A percentile compares a stretch with the other conserved stretches of the same genome.
These are phyloP conservation scores for Neotropicomus parvogracilis DNA, from an alignment of 1,284 basidiomycete genomes.

Conservation along the genomic window DNA sequence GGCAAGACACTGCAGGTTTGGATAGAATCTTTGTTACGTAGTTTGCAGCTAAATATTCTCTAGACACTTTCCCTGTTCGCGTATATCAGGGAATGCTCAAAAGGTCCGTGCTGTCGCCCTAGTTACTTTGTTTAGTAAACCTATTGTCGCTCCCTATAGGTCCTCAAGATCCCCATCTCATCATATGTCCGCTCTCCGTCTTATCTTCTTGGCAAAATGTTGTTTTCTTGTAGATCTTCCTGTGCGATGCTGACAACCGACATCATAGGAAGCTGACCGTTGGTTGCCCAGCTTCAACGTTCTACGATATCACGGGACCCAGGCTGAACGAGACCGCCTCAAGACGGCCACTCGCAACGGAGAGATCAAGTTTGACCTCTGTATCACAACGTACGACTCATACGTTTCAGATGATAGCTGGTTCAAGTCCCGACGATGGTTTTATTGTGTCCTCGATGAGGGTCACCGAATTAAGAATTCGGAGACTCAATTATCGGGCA, in stretches of 20 bases:
- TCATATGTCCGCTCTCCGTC: constrained; percentile 62
- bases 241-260: neutral
- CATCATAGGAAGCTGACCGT: constrained; percentile 45
- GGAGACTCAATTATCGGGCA: constrained; percentile 42
- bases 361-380: constrained; percentile 40
- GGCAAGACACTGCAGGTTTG: constrained; percentile 62
- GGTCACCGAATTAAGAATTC: constrained; percentile 61
- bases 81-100: constrained; percentile 45
- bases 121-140: neutral
- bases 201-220: constrained; percentile 54
- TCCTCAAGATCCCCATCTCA: constrained; percentile 48
- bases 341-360: constrained; percentile 36
- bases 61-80: constrained; percentile 60
- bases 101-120: constrained; percentile 30
- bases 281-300: constrained; percentile 52
- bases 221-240: neutral
- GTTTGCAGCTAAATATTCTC: neutral
- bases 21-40: neutral
- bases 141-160: constrained; percentile 21
- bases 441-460: constrained; percentile 57
- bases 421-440: constrained; percentile 56
- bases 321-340: constrained; percentile 46
- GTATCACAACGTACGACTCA: constrained; percentile 58
- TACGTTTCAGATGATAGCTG: constrained; percentile 48
- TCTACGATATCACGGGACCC: constrained; percentile 50